A percentile compares a stretch with the other conserved stretches of the same genome.
Conservation (phyloP, 805 yeast species). For the Candida ulmi region DNA sequence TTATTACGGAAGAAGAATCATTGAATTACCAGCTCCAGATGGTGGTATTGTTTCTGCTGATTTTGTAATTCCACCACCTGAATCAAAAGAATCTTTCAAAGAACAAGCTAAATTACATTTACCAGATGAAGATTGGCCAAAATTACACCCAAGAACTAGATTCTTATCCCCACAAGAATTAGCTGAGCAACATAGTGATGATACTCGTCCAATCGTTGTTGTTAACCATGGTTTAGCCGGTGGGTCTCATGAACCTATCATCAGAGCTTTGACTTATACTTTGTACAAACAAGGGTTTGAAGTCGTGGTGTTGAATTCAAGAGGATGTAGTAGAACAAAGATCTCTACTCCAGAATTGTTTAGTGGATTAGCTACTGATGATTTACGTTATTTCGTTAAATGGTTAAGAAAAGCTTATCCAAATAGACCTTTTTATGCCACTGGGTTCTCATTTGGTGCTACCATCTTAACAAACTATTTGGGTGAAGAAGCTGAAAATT, state of each 20-base stretch:
- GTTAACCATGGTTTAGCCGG: slow-evolving; percentile 74
- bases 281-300: slow-evolving; percentile 42
- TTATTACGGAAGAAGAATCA: slow-evolving; percentile 69
- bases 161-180: slow-evolving; percentile 46
- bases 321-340: slow-evolving; percentile 77
- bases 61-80: slow-evolving; percentile 45
- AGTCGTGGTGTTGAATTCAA: slow-evolving; percentile 58
- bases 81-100: slow-evolving; percentile 23
- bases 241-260: slow-evolving; percentile 72
- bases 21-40: slow-evolving; percentile 55
- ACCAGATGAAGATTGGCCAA: slow-evolving; percentile 46
- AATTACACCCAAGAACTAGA: slow-evolving; percentile 65
- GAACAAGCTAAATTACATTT: slow-evolving; percentile 34
- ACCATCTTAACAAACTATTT: slow-evolving; percentile 59
- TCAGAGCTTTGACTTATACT: slow-evolving; percentile 46
- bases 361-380: slow-evolving; percentile 66
- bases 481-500: slow-evolving; percentile 56
- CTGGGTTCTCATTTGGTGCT: slow-evolving; percentile 74
- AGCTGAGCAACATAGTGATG: slow-evolving; percentile 26
- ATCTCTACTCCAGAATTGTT: slow-evolving; percentile 63
- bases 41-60: slow-evolving; percentile 75
- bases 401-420: slow-evolving; percentile 49
- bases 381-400: slow-evolving; percentile 53
- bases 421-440: slow-evolving; percentile 53
- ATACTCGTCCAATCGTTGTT: slow-evolving; percentile 48